Evolutionary conservation across 148 eudicot genomes (phyloP).

Genomic region (Vaccinium macrocarpon): DNA sequence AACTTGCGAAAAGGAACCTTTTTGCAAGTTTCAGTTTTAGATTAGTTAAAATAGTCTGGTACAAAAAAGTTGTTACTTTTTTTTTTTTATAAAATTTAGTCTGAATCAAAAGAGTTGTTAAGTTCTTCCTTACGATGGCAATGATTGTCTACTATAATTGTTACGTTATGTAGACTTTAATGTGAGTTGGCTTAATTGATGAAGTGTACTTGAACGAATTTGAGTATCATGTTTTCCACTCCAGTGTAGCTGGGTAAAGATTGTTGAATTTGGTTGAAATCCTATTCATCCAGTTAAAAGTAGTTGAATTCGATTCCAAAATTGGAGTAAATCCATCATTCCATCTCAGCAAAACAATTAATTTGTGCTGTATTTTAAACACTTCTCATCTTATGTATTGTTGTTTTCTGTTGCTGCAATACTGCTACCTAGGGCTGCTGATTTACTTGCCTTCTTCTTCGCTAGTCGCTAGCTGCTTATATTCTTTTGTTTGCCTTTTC

Average conservation of each 20-base stretch:
- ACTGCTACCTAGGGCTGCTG: neutral
- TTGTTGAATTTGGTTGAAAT: neutral
- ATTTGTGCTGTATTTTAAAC: neutral
- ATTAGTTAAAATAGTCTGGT: neutral
- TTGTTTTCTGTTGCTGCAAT: neutral
- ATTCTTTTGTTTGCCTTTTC: conserved; percentile 3
- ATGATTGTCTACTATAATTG: neutral
- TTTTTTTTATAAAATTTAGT: neutral
- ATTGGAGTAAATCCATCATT: neutral
- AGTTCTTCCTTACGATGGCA: neutral
- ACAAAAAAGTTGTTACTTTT: neutral
- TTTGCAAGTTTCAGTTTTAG: neutral
- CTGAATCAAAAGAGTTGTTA: neutral
- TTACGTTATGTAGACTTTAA: too few relatives aligned
- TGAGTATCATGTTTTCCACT: neutral
- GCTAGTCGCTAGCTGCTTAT: neutral
- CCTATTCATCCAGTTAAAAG: neutral
- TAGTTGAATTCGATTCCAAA: neutral
- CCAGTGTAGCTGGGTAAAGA: neutral
- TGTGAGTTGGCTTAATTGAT: neutral
- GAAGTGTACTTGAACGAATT: neutral
- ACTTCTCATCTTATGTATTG: neutral
- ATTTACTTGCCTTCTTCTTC: neutral
- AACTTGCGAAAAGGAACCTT: neutral
- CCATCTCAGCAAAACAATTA: neutral